Conservation (phyloP, 2,329 filamentous ascomycete species). For the Boeremia exigua region DNA sequence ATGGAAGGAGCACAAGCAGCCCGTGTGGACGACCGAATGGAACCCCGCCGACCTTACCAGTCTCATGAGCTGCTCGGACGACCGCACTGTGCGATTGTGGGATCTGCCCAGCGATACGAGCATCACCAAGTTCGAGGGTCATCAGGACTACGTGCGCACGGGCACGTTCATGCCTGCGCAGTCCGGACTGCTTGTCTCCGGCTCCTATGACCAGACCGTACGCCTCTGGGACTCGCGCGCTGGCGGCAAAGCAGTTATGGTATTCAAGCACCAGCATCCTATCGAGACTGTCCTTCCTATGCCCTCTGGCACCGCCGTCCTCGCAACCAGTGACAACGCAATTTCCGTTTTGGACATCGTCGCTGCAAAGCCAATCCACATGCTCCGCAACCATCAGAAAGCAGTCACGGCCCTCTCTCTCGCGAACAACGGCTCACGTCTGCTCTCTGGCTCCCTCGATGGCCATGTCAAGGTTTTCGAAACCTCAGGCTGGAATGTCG, state of each 20-base stretch:
- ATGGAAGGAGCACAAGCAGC: slow-evolving; percentile 93
- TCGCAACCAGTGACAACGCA: slow-evolving; percentile 83
- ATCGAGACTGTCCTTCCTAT: slow-evolving; percentile 89
- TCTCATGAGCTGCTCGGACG: slow-evolving; percentile 88
- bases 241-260: slow-evolving; percentile 73
- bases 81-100: slow-evolving; percentile 92
- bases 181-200: slow-evolving; percentile 76
- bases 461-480: slow-evolving; percentile 98
- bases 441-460: slow-evolving; percentile 88
- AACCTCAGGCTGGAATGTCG: slow-evolving; percentile 92
- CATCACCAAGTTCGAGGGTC: slow-evolving; percentile 79
- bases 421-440: slow-evolving; percentile 78
- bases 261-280: slow-evolving; percentile 90
- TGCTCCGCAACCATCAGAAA: slow-evolving; percentile 96
- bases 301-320: slow-evolving; percentile 82
- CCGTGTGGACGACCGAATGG: slow-evolving; percentile 90
- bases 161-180: slow-evolving; percentile 84
- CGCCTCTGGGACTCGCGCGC: slow-evolving; percentile 90
- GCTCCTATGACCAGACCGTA: slow-evolving; percentile 94
- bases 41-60: slow-evolving; percentile 86
- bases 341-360: slow-evolving; percentile 93
- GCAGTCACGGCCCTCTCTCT: slow-evolving; percentile 88
- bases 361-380: slow-evolving; percentile 82
- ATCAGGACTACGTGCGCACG: slow-evolving; percentile 89
- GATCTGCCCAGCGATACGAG: slow-evolving; percentile 83